phyloP scores from a whole-genome alignment of 192 early-diverging fungal species.

The Phycomyces nitens region DNA sequence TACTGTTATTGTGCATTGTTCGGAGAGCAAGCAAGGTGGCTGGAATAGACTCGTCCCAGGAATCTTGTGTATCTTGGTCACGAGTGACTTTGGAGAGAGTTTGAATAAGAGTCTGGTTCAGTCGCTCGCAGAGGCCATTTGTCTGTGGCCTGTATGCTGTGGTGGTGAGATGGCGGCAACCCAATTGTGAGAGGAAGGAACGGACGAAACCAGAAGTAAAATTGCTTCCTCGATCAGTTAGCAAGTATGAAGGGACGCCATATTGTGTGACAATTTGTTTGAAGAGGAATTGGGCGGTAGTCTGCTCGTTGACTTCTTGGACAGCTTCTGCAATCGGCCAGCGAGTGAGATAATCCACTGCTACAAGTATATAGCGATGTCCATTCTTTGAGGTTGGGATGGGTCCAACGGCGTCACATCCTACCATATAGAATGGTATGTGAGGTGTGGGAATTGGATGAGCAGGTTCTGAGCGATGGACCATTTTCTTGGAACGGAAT shows the following conservation, averaged over 20 bases:
- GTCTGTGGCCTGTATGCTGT: conserved; percentile 19
- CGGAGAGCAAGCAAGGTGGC: conserved; percentile 7
- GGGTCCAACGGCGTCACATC: conserved; percentile 11
- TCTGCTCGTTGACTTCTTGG: neutral
- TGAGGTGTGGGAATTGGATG: conserved; percentile 7
- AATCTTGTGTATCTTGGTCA: neutral
- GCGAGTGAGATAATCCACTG: no score
- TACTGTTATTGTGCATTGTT: no score
- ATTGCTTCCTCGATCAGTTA: conserved; percentile 16
- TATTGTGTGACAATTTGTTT: neutral
- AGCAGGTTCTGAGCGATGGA: neutral
- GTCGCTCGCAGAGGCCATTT: conserved; percentile 15
- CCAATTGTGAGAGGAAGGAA: neutral
- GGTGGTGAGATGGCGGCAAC: conserved; percentile 4
- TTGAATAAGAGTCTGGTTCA: conserved; percentile 10
- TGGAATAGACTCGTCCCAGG: conserved; percentile 7
- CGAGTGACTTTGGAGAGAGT: conserved; percentile 16
- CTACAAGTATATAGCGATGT: conserved; percentile 27
- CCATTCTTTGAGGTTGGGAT: neutral
- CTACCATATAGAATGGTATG: conserved; percentile 11
- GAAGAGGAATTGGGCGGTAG: neutral
- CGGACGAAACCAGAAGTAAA: conserved; percentile 5
- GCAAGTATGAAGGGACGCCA: conserved; percentile 15
- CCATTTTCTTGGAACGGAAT: neutral
- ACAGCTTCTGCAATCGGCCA: conserved; percentile 11